phyloP scores from a whole-genome alignment of 116 monocot species.

The Iris pallida region DNA sequence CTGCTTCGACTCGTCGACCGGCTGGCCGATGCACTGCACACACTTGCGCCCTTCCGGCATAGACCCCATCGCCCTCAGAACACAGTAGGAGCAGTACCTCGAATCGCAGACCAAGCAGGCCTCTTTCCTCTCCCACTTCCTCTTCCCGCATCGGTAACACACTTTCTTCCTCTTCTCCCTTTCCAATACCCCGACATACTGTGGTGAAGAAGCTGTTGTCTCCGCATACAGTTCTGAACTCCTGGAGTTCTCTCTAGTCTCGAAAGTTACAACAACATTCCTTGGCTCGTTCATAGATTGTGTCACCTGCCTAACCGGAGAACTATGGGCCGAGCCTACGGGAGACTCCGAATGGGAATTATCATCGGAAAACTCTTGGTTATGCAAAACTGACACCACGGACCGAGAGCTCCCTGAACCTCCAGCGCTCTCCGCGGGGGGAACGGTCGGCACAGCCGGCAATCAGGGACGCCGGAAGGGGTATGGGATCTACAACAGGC shows the following conservation, averaged over 20 bases:
- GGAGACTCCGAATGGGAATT: constrained; percentile 49
- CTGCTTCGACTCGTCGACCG: constrained; percentile 72
- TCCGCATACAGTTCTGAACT: constrained; percentile 28
- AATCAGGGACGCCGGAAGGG: constrained; percentile 43
- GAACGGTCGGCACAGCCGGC: constrained; percentile 22
- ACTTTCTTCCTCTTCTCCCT: constrained; percentile 47
- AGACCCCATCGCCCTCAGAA: constrained; percentile 92
- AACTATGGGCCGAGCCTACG: constrained; percentile 24
- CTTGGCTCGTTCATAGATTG: constrained; percentile 34
- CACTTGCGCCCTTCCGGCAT: constrained; percentile 98
- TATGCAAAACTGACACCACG: constrained; percentile 60
- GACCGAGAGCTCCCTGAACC: constrained; percentile 64
- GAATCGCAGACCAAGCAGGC: constrained; percentile 76
- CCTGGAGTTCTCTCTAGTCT: constrained; percentile 21
- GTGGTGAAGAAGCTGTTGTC: constrained; percentile 29
- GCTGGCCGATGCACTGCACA: constrained; percentile 69
- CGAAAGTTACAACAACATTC: constrained; percentile 49
- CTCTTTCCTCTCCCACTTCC: constrained; percentile 94
- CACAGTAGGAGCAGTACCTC: constrained; percentile 66
- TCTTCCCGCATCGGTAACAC: constrained; percentile 75
- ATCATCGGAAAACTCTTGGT: constrained; percentile 54
- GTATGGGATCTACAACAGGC: constrained; percentile 40
- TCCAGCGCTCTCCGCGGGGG: constrained; percentile 18
- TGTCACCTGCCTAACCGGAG: constrained; percentile 7
- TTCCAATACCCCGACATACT: constrained; percentile 44